phyloP scores from a whole-genome alignment of 2,329 filamentous ascomycete genomes.

The Colletotrichum nymphaeae region DNA sequence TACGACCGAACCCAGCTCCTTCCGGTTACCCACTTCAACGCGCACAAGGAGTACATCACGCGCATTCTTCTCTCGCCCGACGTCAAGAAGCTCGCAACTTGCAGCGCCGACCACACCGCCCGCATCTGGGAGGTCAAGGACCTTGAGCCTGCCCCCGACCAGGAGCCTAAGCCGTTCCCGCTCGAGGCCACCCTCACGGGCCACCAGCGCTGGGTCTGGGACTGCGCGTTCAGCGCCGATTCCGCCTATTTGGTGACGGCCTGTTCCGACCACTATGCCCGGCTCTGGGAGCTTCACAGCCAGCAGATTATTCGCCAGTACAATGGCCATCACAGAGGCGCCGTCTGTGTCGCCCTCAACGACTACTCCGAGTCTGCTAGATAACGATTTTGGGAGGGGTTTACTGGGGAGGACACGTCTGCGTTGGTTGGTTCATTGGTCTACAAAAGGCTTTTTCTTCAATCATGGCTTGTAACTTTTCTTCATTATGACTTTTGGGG shows the following conservation, averaged over 20 bases:
- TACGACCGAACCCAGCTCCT: conserved; percentile 86
- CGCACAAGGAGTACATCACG: conserved; percentile 93
- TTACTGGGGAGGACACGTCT: conserved; percentile 1
- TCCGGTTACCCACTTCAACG: conserved; percentile 88
- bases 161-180: conserved; percentile 71
- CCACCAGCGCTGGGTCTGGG: conserved; percentile 97
- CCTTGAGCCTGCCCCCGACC: conserved; percentile 60
- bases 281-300: conserved; percentile 88
- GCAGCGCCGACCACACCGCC: conserved; percentile 91
- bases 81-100: conserved; percentile 93
- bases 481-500: conserved; percentile 22
- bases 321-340: conserved; percentile 91
- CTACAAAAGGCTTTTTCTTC: conserved; percentile 1
- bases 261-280: conserved; percentile 92
- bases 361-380: conserved; percentile 74
- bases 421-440: conserved; percentile 15
- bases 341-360: conserved; percentile 92
- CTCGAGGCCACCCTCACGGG: conserved; percentile 89
- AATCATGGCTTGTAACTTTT: conserved; percentile 22
- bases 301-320: conserved; percentile 95
- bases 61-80: conserved; percentile 92
- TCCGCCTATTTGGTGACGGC: conserved; percentile 93
- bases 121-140: conserved; percentile 95
- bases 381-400: conserved; percentile 24
- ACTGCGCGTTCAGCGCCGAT: conserved; percentile 94